Base-by-base conservation (phyloP, 2,329 filamentous ascomycete species). In the Tolypocladium tropicale region DNA sequence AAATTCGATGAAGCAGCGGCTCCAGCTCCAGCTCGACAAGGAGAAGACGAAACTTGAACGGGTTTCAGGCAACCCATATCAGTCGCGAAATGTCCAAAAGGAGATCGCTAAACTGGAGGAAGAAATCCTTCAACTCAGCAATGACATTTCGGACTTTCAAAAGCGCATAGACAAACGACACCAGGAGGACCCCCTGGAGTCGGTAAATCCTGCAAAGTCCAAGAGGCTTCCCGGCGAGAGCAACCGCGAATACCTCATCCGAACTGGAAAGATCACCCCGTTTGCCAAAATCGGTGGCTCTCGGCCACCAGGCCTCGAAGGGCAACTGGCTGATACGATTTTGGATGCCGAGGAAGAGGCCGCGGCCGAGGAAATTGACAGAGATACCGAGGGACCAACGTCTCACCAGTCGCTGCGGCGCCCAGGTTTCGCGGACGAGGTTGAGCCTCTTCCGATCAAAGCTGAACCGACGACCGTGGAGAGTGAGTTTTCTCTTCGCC, bases 251-350 rank as follows among this genome's bases (percentile, higher is more conserved):
- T 99, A 89, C 68, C 80, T 99, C 51, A 94, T 99, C 52, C 85
- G 94, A 32, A 99, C 93, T 0, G 94, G 94, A 59, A 97, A 97
- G 73, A 97, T 99, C 62, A 99, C 94, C 0, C 94, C 94, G 0
- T 99, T 99, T 66, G 89, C 91, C 9, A 89, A 86, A 60, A 81
- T 95, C 63, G 84, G 84, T 30, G 79, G 82, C 16, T 78, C 82
- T n/a, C 74, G 84, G 2, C 78, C 78, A 4, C 76, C 82, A 32
- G 83, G 80, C 3, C 78, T 84, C 3, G 78, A 85, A 49, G 86
- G 86, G 2, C 86, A 85, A 58, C 76, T 96, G 18, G 86, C 88
- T 12, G 85, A 92, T 65, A 87, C 86, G 2, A 80, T 96, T 57
- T 75, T 92, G 16, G 89, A 95, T 67, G 90, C 89, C 0, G 91